Evolutionary conservation across 495 filamentous ascomycete genomes (phyloP), one percentile per base, ranked within the genome.

Genomic region (Daldinia decipiens): DNA sequence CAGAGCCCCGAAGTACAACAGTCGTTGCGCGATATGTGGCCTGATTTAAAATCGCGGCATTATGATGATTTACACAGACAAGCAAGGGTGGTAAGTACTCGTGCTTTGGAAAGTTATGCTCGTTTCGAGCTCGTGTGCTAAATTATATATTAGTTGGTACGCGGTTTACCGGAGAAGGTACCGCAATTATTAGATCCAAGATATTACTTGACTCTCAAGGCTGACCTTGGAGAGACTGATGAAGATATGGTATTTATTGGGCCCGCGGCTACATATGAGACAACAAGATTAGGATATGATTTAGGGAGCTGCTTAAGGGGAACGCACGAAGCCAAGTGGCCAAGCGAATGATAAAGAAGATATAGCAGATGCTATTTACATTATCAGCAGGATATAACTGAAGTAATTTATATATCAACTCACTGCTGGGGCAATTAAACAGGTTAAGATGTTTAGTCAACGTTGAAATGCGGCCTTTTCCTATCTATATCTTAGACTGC

Each of bases 1-100:
- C 89, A 90, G 51, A 65, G 69, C 39, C 55, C 65, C 0, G 72
- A 65, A 38, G 59, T 72, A 1, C 69, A 71, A 50, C 65, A 71
- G 31, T 62, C 50, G 5, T 32, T 77, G 47, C 65, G 72, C 1
- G 57, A 71, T 63, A 65, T 53, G 52, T 77, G 74, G 74, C 74
- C 74, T 11, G 62, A 66, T 11, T 74, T 77, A 67, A 57, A 62
- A 53, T 73, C 65, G 21, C 54, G 74, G 15, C 61, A 74, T 12
- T 77, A 77, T 26, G 74, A 77, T 29, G 74, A 77, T 55, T 59
- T 77, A 50, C 74, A 77, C 34, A 45, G 74, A 26, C 74, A 77
- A 57, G 74, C 74, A 72, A 67, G 74, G n/a, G 69, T 77, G 53
- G 74, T 76, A 32, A 66, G 74, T 72, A 36, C 32, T 19, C 19